Evolutionary conservation across 176 grass and related monocot species (phyloP), one percentile per base, ranked within the genome.

Genomic region (Oryza australiensis): DNA sequence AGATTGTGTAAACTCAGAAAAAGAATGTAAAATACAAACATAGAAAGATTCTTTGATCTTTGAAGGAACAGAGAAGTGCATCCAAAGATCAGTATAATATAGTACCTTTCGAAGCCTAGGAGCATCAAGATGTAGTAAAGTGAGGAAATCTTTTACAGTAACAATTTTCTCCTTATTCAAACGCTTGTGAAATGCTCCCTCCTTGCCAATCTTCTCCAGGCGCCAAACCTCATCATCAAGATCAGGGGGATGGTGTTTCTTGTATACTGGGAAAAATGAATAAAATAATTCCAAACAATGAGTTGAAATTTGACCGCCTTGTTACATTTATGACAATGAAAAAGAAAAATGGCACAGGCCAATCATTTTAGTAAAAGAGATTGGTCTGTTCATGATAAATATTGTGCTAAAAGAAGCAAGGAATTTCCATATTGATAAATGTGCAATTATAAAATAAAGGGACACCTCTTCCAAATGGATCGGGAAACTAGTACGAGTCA

Each of bases 181-280:
- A 66, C 96, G 96, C 70, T 91, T 99, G 87, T 98, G 96, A 68
- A 99, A 99, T 49, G 93, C 93, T 70, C 96, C 93, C 22, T 95
- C 93, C 86, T 99, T 99, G 72, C 96, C 96, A 45, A 99, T 99
- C 81, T 99, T 99, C 80, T 99, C 93, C 67, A 99, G 80, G 24
- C 96, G 90, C 96, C 96, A 99, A 4, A 99, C 91, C 53, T 95
- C 96, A 85, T 99, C 96, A 49, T 83, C 62, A 74, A 95, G 93
- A 64, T 84, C 84, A 33, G 96, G 96, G 55, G 96, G 96, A 60
- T 99, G 74, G 77, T 99, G 96, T 65, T 99, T 99, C 91, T 95
- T 99, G 85, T 99, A 99, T 84, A 99, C 96, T 99, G 89, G 59
- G 73, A 18, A 60, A 41, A 15, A 35, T 60, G 15, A 75, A 35